These are phyloP conservation scores for Saccharomycopsis schoenii DNA, from an alignment of 805 yeast species.

Conservation along the genomic window DNA sequence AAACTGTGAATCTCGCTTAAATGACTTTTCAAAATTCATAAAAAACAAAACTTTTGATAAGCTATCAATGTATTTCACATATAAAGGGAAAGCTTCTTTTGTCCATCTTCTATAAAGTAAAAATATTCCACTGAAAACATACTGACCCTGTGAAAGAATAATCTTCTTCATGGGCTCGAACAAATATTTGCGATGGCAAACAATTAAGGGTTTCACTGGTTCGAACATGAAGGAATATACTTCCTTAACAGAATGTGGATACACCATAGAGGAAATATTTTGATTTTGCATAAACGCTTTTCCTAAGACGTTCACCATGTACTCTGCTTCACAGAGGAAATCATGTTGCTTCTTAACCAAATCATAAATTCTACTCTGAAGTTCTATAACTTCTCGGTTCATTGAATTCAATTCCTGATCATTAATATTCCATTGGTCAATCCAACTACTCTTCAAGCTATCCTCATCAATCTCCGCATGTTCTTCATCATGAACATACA, in stretches of 20 bases:
- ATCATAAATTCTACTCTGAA: constrained; percentile 17
- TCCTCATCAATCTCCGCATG: not conserved
- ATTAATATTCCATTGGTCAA: constrained; percentile 10
- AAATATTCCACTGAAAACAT: constrained; percentile 13
- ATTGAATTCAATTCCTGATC: not conserved
- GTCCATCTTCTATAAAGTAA: constrained; percentile 13
- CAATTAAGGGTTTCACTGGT: constrained; percentile 12
- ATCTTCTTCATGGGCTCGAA: constrained; percentile 17
- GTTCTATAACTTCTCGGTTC: constrained; percentile 4
- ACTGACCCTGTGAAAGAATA: constrained; percentile 9
- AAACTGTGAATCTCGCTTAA: constrained; percentile 11
- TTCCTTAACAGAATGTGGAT: constrained; percentile 7
- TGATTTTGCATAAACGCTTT: constrained; percentile 3
- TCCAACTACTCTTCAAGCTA: constrained; percentile 9
- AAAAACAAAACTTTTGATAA: constrained; percentile 14
- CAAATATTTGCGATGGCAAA: constrained; percentile 8
- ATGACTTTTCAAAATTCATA: constrained; percentile 13
- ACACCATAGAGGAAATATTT: constrained; percentile 1
- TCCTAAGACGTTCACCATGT: constrained; percentile 13
- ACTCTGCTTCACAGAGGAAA: constrained; percentile 10
- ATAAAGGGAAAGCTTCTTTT: constrained; percentile 5
- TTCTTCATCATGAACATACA: not conserved
- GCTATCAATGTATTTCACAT: constrained; percentile 13
- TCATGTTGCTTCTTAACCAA: constrained; percentile 14
- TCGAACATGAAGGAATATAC: constrained; percentile 12